These are phyloP conservation scores for Hyaloscypha bicolor DNA, from an alignment of 495 filamentous ascomycete genomes.

Conservation along the genomic window DNA sequence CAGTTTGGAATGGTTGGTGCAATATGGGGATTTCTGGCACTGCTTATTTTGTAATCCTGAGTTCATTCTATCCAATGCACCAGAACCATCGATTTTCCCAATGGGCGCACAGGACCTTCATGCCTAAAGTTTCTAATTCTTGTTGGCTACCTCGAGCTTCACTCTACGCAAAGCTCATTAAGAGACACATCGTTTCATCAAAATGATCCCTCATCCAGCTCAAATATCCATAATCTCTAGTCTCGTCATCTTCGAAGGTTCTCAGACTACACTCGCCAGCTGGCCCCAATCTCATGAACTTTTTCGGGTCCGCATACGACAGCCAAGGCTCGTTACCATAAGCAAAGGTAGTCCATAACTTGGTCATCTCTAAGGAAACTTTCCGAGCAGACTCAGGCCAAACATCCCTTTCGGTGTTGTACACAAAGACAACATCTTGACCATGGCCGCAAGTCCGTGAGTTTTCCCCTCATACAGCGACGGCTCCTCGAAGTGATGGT, in stretches of 20 bases:
- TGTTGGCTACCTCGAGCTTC: neutral
- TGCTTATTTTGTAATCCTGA: slow-evolving; percentile 1
- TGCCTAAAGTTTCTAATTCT: too few relatives aligned
- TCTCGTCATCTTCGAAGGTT: neutral
- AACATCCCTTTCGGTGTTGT: slow-evolving; percentile 1
- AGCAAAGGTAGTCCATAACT: slow-evolving; percentile 14
- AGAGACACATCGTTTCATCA: neutral
- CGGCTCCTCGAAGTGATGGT: slow-evolving; percentile 21
- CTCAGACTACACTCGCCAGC: slow-evolving; percentile 2
- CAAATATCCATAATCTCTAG: slow-evolving; percentile 13
- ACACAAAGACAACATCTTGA: slow-evolving; percentile 5
- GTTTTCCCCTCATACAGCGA: slow-evolving; percentile 12
- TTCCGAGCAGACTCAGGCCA: neutral
- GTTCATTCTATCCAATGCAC: too few relatives aligned
- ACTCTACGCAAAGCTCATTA: neutral
- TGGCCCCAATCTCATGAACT: slow-evolving; percentile 16
- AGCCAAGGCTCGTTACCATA: slow-evolving; percentile 12
- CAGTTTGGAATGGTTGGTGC: neutral
- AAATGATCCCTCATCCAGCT: slow-evolving; percentile 4
- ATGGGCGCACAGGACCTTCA: too few relatives aligned
- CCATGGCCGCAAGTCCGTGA: slow-evolving; percentile 17
- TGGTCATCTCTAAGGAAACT: slow-evolving; percentile 7
- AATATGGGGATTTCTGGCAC: neutral
- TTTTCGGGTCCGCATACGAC: neutral
- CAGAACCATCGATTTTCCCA: too few relatives aligned